Conservation (phyloP, 2,329 filamentous ascomycete species). For the Penicillium verrucosum region DNA sequence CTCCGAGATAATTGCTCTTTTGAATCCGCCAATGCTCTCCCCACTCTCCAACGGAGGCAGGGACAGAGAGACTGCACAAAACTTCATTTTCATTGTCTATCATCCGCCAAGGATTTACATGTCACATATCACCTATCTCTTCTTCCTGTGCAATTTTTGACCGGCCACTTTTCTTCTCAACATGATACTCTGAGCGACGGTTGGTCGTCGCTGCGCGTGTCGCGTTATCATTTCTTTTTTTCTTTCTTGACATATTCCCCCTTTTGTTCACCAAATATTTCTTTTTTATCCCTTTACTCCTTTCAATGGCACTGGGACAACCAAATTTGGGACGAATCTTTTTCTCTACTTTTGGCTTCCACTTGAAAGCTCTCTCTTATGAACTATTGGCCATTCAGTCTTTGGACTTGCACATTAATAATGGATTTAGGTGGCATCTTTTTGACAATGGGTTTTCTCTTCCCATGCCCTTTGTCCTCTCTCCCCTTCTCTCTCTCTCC, state of each 20-base stretch:
- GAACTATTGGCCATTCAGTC: slow-evolving; percentile 17
- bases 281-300: slow-evolving; percentile 15
- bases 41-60: background rate
- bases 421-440: slow-evolving; percentile 20
- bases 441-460: slow-evolving; percentile 8
- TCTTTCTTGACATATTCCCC: slow-evolving; percentile 35
- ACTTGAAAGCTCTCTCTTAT: slow-evolving; percentile 14
- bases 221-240: slow-evolving; percentile 19
- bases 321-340: slow-evolving; percentile 20
- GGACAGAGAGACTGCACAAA: slow-evolving; percentile 23
- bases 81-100: slow-evolving; percentile 25
- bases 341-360: slow-evolving; percentile 13
- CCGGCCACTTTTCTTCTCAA: slow-evolving; percentile 20
- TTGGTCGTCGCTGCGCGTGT: slow-evolving; percentile 15
- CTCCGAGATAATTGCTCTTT: background rate
- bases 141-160: slow-evolving; percentile 25
- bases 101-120: slow-evolving; percentile 19
- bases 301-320: slow-evolving; percentile 22
- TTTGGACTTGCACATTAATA: slow-evolving; percentile 18
- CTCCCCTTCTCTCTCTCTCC: slow-evolving; percentile 3
- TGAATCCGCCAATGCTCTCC: slow-evolving; percentile 1
- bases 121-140: slow-evolving; percentile 27
- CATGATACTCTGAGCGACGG: slow-evolving; percentile 22
- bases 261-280: slow-evolving; percentile 29
- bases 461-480: slow-evolving; percentile 7